Evolutionary conservation across 371 early-diverging fungal species (phyloP), one percentile per base, ranked within the genome.

Genomic region (Mucor plumbeus): DNA sequence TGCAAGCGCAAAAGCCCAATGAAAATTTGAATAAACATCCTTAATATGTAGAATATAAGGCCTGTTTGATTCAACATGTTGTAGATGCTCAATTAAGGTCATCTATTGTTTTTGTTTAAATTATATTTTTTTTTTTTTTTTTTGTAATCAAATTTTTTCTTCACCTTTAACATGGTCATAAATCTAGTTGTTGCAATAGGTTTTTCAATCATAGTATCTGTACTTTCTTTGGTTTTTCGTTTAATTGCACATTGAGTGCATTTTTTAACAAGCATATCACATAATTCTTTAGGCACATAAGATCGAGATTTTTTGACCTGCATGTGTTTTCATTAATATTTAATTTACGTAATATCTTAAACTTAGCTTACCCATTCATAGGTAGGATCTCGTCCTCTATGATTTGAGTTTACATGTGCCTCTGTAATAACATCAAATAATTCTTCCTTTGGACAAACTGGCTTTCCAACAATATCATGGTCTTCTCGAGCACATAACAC

Each of bases 241-340:
- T 56, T 56, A 11, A 15, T 15, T 3, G 56, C 14, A 35, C 56
- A 56, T 4, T 8, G 34, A 15, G 35, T 56, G 35, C 56, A 56
- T 56, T 56, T 56, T 35, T 56, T 56, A n/a, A 56, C 56, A n/a
- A 56, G 36, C 35, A 56, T 56, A 35, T 56, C 56, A 17, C 56
- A 56, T 33, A 56, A 8, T 56, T 56, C 56, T 56, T 56, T 56
- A 14, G 56, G 56, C 1, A 56, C 56, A 35, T 56, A 56, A n/a
- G 56, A 56, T 35, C 36, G n/a, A 56, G 56, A 56, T 56, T 35
- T 56, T n/a, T 56, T 56, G 15, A 56, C 56, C 56, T 56, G 36
- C 50, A 50, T 44, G 13, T 19, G n/a, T 19, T 7, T 47, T 14
- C 17, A 21, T 50, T 3, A 17, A 21, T 50, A 11, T 50, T 48